Evolutionary conservation across 805 yeast species (phyloP).

Genomic region (Metahyphopichia silvanorum): DNA sequence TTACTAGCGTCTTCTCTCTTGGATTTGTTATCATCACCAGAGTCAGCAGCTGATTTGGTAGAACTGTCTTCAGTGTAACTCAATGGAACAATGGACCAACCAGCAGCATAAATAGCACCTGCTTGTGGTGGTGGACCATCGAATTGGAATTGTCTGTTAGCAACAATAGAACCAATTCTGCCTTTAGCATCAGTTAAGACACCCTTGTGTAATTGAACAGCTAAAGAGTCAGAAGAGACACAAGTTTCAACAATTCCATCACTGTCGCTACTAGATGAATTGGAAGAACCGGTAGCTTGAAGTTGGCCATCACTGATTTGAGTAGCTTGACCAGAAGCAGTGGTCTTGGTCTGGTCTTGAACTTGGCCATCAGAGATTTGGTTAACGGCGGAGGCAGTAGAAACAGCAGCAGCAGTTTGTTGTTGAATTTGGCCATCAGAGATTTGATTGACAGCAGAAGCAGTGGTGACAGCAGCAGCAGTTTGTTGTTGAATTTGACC

Average conservation of each 20-base stretch:
- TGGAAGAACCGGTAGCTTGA: conserved; percentile 27
- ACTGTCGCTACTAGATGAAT: conserved; percentile 20
- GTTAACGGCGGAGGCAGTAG: conserved; percentile 34
- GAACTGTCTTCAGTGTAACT: conserved; percentile 10
- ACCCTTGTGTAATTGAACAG: conserved; percentile 50
- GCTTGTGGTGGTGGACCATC: conserved; percentile 82
- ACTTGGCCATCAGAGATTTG: conserved; percentile 46
- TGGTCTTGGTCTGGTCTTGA: conserved; percentile 8
- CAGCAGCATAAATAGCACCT: conserved; percentile 61
- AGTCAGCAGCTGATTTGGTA: conserved; percentile 7
- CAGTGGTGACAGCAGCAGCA: conserved; percentile 12
- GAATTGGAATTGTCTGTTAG: conserved; percentile 76
- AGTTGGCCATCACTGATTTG: conserved; percentile 36
- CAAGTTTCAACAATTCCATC: conserved; percentile 36
- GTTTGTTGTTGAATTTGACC: conserved; percentile 31
- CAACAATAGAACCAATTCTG: conserved; percentile 75
- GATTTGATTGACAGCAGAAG: conserved; percentile 27
- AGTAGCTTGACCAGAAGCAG: conserved; percentile 13
- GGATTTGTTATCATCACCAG: conserved; percentile 3
- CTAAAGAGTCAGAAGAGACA: conserved; percentile 46
- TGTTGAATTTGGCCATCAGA: conserved; percentile 33
- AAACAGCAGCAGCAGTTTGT: conserved; percentile 21
- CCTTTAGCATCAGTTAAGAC: conserved; percentile 56
- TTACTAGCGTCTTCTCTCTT: conserved; percentile 6
- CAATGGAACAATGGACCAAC: conserved; percentile 49